Evolutionary conservation across 2,329 filamentous ascomycete species (phyloP).

Genomic region (Aspergillus sp.): DNA sequence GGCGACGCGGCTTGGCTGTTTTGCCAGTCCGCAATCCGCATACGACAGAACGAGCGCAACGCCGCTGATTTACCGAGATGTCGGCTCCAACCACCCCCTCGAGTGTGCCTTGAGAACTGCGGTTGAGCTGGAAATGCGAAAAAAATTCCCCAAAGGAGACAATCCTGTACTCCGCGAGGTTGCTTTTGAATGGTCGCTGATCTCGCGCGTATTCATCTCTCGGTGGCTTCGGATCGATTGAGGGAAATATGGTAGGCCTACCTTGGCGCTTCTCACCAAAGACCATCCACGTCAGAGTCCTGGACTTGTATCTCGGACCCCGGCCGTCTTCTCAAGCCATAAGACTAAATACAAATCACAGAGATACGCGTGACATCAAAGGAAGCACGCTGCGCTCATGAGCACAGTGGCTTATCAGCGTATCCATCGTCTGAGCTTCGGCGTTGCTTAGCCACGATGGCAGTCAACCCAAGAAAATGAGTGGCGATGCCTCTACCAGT

Average conservation of each 20-base stretch:
- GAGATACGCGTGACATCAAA: neutral
- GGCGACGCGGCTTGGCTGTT: constrained; percentile 21
- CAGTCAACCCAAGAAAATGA: neutral
- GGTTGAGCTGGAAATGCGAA: neutral
- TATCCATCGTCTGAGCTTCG: neutral
- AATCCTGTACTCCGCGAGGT: neutral
- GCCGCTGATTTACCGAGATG: neutral
- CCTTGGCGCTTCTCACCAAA: neutral
- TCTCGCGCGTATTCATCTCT: neutral
- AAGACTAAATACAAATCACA: neutral
- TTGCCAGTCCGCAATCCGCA: constrained; percentile 1
- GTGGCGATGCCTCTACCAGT: neutral
- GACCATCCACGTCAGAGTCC: neutral
- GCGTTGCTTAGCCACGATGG: neutral
- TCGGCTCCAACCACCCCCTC: neutral
- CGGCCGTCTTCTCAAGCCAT: neutral
- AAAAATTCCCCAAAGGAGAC: neutral
- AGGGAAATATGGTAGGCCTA: neutral
- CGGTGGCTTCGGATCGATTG: neutral
- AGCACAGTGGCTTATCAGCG: neutral
- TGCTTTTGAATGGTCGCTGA: neutral
- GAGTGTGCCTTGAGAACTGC: neutral
- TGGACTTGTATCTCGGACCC: neutral
- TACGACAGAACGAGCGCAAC: neutral
- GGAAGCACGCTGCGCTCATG: neutral